Evolutionary conservation across 225 moss, liverwort and hornwort genomes (phyloP), one percentile per base, ranked within the genome.

Genomic region (Polytrichum formosum): DNA sequence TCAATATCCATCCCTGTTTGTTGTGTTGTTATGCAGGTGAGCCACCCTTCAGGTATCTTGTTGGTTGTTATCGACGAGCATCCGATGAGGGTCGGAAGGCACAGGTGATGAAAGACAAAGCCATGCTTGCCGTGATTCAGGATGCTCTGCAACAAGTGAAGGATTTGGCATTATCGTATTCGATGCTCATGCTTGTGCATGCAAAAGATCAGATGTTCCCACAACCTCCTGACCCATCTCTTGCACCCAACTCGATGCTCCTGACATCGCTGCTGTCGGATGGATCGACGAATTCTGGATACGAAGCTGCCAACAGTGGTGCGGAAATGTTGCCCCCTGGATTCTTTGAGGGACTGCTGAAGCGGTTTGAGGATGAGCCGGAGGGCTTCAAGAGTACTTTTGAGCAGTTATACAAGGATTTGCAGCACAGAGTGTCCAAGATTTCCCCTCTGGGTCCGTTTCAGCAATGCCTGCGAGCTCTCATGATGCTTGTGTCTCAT

Each of bases 401-500:
- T 71, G 84, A 87, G 76, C 88, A 76, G 20, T 69, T 94, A 23
- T 98, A 84, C 23, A 85, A 76, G 68, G 91, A 92, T 59, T 75
- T 98, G 79, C 97, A 94, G 70, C 77, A 72, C 10, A 75, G 80
- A 31, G 80, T 98, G 27, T 74, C 72, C 79, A 94, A 87, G 69
- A 65, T 92, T 53, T 98, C 97, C 54, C 91, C 94, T 5, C 67
- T 98, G 55, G 97, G 97, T 26, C 87, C 90, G 20, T 98, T 98
- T 64, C 87, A 90, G 73, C 90, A 82, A 8, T 92, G 88, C 69
- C 72, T 98, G 78, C 85, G 91, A 71, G 88, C 92, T 22, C 68
- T 98, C 28, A 82, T 80, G 21, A 76, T 88, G 82, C 73, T 98
- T 78, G 84, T 83, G 13, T 90, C 91, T 30, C 65, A 94, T 62